Evolutionary conservation across 192 early-diverging fungal species (phyloP).

Genomic region (Coemansia brasiliensis): DNA sequence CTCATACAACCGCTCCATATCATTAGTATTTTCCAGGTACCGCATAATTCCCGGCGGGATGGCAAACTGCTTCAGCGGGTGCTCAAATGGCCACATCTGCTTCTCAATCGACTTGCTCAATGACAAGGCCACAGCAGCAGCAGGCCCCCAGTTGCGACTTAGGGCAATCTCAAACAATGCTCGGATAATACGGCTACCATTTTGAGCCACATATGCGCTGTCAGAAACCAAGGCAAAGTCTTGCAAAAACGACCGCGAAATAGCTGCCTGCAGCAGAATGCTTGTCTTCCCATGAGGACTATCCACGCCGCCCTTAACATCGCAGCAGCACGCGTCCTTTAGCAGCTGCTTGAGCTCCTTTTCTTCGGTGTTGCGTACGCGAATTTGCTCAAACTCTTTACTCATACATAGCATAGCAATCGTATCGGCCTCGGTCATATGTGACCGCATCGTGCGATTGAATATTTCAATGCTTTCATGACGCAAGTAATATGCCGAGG

Average conservation of each 20-base stretch:
- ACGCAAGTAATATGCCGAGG: constrained; percentile 90
- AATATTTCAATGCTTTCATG: constrained; percentile 85
- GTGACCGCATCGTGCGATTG: constrained; percentile 80
- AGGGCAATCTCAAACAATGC: constrained; percentile 96
- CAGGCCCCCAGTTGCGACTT: constrained; percentile 87
- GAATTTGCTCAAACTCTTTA: constrained; percentile 94
- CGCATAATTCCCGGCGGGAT: constrained; percentile 70
- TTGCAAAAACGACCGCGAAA: constrained; percentile 76
- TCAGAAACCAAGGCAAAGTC: constrained; percentile 97
- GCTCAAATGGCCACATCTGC: constrained; percentile 90
- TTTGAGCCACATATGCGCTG: constrained; percentile 90
- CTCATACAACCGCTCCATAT: constrained; percentile 74
- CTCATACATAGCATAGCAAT: constrained; percentile 84
- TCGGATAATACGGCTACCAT: constrained; percentile 86
- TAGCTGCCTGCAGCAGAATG: constrained; percentile 86
- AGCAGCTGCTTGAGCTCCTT: constrained; percentile 74
- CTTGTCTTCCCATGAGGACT: constrained; percentile 90
- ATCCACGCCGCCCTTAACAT: constrained; percentile 83
- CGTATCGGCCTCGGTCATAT: constrained; percentile 93
- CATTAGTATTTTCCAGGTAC: constrained; percentile 58
- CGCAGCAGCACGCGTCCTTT: constrained; percentile 75
- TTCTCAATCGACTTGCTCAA: constrained; percentile 86
- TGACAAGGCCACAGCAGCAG: constrained; percentile 72
- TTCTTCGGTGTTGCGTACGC: constrained; percentile 84
- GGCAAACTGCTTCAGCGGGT: constrained; percentile 80